These are phyloP conservation scores for Graphilbum fragrans DNA, from an alignment of 2,329 filamentous ascomycete species.

Conservation along the genomic window DNA sequence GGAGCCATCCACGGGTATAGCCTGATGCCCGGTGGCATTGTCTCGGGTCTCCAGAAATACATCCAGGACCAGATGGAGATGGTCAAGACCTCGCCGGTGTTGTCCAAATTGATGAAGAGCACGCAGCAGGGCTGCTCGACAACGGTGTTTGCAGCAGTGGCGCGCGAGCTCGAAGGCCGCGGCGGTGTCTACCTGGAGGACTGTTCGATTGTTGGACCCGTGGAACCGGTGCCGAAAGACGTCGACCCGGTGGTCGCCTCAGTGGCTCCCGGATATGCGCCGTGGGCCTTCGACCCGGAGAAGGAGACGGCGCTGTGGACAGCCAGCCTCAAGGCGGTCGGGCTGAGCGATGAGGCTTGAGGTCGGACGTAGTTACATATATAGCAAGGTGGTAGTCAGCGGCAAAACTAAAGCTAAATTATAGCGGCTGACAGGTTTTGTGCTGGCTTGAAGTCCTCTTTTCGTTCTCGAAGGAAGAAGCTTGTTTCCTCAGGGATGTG, in stretches of 20 bases:
- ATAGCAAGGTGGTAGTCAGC: no score
- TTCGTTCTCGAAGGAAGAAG: no score
- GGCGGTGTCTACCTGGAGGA: conserved; percentile 28
- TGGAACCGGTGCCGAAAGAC: background rate
- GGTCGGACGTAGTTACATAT: no score
- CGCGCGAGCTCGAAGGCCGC: conserved; percentile 24
- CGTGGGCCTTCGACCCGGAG: conserved; percentile 5
- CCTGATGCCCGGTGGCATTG: conserved; percentile 31
- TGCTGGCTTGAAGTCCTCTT: no score
- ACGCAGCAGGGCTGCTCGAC: conserved; percentile 30
- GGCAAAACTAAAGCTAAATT: no score
- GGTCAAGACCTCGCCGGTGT: conserved; percentile 2
- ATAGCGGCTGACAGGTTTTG: no score
- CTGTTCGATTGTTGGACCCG: conserved; percentile 18
- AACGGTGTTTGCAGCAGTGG: conserved; percentile 24
- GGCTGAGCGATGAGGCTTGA: no score
- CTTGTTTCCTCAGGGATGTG: no score
- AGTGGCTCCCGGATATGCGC: conserved; percentile 1
- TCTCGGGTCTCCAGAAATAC: conserved; percentile 16
- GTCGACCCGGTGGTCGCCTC: no score
- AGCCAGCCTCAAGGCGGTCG: conserved; percentile 19
- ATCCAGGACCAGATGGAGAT: conserved; percentile 10
- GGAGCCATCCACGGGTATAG: conserved; percentile 26
- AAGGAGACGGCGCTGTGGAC: conserved; percentile 22
- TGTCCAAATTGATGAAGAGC: conserved; percentile 13